Conservation (phyloP, 352 stramenopile genomes). For the Pythium biforme region DNA sequence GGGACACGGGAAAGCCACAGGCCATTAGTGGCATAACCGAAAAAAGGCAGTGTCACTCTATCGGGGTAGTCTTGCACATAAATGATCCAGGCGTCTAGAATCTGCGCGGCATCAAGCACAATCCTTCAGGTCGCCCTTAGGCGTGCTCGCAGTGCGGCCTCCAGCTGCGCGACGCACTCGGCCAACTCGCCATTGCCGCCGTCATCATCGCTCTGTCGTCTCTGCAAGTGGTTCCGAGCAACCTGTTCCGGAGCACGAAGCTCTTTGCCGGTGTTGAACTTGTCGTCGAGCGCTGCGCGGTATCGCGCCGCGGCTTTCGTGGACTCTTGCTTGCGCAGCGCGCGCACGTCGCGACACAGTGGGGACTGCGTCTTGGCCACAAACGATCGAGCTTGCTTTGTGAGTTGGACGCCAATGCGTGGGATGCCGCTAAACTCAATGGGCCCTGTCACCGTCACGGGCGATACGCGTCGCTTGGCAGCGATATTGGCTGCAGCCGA, state of each 20-base stretch:
- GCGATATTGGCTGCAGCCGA: neutral
- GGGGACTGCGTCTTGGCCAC: slow-evolving; percentile 28
- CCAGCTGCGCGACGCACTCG: slow-evolving; percentile 17
- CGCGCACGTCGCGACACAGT: slow-evolving; percentile 51
- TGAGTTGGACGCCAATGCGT: slow-evolving; percentile 46
- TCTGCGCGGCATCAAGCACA: too few relatives aligned
- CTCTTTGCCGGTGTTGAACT: slow-evolving; percentile 11
- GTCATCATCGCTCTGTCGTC: neutral
- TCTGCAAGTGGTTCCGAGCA: neutral
- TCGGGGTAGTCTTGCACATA: neutral
- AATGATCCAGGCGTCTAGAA: slow-evolving; percentile 36
- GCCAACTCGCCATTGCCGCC: slow-evolving; percentile 4
- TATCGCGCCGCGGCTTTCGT: slow-evolving; percentile 50
- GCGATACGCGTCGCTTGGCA: slow-evolving; percentile 2
- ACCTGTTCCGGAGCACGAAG: neutral
- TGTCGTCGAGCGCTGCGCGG: slow-evolving; percentile 31
- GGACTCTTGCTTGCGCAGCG: slow-evolving; percentile 38
- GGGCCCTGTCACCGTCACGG: neutral
- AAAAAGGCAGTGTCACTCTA: neutral
- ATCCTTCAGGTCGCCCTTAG: neutral
- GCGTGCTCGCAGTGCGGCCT: slow-evolving; percentile 14
- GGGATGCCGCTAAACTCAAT: slow-evolving; percentile 37
- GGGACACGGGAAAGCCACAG: too few relatives aligned
- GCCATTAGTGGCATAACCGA: too few relatives aligned
- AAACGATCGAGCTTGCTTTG: slow-evolving; percentile 42